Evolutionary conservation across 1,139 yeast species (phyloP).

Genomic region (Trichomonascaceae sp.): DNA sequence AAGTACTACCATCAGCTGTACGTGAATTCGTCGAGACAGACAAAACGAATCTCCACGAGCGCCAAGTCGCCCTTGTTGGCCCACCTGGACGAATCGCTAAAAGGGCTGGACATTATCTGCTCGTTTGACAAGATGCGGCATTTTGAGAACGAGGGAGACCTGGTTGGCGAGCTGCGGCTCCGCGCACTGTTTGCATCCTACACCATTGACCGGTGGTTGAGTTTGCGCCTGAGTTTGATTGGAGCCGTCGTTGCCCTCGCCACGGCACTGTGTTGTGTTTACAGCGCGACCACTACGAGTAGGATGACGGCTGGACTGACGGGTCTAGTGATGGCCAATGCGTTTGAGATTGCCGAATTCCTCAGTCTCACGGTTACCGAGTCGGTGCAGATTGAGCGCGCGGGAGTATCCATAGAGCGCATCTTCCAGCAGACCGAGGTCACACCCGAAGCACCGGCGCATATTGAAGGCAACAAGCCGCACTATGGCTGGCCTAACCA

Average conservation of each 20-base stretch:
- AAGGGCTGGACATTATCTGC: conserved; percentile 82
- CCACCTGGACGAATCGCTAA: conserved; percentile 81
- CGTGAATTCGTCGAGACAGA: conserved; percentile 79
- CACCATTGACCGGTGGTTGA: conserved; percentile 90
- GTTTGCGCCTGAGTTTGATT: conserved; percentile 52
- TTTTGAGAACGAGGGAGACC: conserved; percentile 65
- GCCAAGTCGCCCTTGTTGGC: conserved; percentile 90
- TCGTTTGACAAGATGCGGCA: conserved; percentile 75
- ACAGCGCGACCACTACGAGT: conserved; percentile 27
- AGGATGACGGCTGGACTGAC: conserved; percentile 52
- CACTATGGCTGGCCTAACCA: conserved; percentile 22
- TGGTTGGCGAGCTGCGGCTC: conserved; percentile 65
- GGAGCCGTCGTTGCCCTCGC: conserved; percentile 52
- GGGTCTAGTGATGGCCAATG: conserved; percentile 61
- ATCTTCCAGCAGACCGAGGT: conserved; percentile 50
- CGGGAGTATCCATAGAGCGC: conserved; percentile 44
- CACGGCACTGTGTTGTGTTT: conserved; percentile 30
- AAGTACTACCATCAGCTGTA: conserved; percentile 80
- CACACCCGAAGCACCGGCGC: conserved; percentile 39
- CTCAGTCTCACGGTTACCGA: conserved; percentile 48
- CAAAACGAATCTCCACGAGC: conserved; percentile 75
- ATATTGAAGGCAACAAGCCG: conserved; percentile 17
- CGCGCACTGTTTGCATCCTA: conserved; percentile 84
- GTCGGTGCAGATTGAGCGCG: conserved; percentile 61
- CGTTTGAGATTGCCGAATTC: conserved; percentile 46